These are phyloP conservation scores for Coix lacrymajobi DNA, from an alignment of 176 grass and related monocot species.

Conservation along the genomic window DNA sequence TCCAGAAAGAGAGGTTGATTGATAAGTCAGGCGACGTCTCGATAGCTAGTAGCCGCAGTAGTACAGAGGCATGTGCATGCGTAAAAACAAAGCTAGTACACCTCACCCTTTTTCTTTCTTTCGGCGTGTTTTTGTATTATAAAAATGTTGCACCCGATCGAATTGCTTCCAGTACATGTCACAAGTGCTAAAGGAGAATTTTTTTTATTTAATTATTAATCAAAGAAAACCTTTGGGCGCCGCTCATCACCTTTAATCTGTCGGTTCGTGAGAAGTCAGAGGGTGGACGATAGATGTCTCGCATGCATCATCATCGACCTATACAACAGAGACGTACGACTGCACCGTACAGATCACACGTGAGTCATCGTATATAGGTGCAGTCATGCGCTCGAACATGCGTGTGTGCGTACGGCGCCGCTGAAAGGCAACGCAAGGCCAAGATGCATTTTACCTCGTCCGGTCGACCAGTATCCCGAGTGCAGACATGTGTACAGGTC, in stretches of 20 bases:
- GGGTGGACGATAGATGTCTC: background rate
- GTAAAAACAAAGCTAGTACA: slow-evolving; percentile 1
- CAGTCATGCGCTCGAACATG: background rate
- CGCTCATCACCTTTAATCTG: background rate
- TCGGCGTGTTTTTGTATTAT: background rate
- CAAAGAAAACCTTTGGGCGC: background rate
- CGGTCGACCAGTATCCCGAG: background rate
- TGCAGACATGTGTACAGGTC: background rate
- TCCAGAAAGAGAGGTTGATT: background rate
- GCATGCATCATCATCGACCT: background rate
- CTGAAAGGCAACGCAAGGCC: background rate
- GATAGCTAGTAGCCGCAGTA: background rate
- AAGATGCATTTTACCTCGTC: slow-evolving; percentile 25
- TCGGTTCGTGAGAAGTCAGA: background rate
- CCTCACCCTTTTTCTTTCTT: background rate
- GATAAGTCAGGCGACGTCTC: slow-evolving; percentile 46
- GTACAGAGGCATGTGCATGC: background rate
- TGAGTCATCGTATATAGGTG: background rate
- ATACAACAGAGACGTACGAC: background rate
- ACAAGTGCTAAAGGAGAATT: background rate
- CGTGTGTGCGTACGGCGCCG: background rate
- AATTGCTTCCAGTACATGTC: background rate
- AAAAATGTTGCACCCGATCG: background rate
- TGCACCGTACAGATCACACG: background rate
- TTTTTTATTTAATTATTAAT: too few species aligned